Evolutionary conservation across 495 filamentous ascomycete genomes (phyloP).

Genomic region (Neurospora sublineolata): DNA sequence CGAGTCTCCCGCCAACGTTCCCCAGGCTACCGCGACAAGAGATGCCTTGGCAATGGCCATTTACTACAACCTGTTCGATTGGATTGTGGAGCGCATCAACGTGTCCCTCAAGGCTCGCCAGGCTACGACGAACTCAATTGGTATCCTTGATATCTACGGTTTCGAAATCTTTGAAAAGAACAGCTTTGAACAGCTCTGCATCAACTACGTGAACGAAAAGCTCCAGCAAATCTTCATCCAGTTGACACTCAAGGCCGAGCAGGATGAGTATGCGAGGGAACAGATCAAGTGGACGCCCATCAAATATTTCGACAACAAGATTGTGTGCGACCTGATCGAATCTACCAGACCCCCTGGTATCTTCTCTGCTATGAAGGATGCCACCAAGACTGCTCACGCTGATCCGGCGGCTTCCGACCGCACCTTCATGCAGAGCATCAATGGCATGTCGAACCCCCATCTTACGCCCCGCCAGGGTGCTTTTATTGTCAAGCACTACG

Average conservation of each 20-base stretch:
- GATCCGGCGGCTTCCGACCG: constrained; percentile 89
- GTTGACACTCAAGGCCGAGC: constrained; percentile 89
- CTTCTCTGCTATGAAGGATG: constrained; percentile 94
- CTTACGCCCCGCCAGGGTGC: constrained; percentile 87
- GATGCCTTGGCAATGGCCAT: constrained; percentile 92
- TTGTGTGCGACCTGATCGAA: constrained; percentile 96
- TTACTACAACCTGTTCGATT: constrained; percentile 97
- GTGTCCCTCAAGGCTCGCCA: constrained; percentile 73
- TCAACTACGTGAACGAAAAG: constrained; percentile 99
- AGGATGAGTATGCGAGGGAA: constrained; percentile 94
- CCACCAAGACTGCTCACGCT: constrained; percentile 91
- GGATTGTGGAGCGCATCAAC: constrained; percentile 93
- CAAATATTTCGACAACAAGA: constrained; percentile 99
- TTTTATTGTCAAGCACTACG: constrained; percentile 98
- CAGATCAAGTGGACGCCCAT: constrained; percentile 98
- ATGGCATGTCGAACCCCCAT: constrained; percentile 80
- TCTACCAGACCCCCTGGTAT: constrained; percentile 84
- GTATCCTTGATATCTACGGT: constrained; percentile 98
- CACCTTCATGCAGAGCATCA: constrained; percentile 87
- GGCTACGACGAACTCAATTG: constrained; percentile 69
- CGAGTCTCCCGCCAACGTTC: constrained; percentile 81
- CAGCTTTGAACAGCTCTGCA: constrained; percentile 98
- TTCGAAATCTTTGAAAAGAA: constrained; percentile 99
- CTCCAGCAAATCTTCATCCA: constrained; percentile 99
- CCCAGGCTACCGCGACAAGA: constrained; percentile 83